phyloP scores from a whole-genome alignment of 2,329 filamentous ascomycete species.

The Lachnellula cervina region DNA sequence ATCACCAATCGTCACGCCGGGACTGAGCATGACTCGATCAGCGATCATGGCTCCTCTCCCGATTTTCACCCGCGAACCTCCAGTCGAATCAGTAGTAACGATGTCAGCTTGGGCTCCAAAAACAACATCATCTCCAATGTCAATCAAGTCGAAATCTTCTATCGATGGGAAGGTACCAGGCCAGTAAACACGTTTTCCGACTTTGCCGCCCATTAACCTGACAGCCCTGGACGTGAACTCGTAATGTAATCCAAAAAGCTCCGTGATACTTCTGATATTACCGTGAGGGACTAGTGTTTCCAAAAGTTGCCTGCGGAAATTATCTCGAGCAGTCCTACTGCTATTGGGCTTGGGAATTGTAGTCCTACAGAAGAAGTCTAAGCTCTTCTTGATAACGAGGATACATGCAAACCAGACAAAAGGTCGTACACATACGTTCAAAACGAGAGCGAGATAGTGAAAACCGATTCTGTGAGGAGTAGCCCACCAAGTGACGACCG shows the following conservation, averaged over 20 bases:
- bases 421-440: slow-evolving; percentile 27
- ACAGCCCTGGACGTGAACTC: slow-evolving; percentile 48
- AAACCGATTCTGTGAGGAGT: slow-evolving; percentile 41
- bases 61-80: slow-evolving; percentile 45
- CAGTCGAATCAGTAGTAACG: slow-evolving; percentile 47
- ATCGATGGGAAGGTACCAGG: slow-evolving; percentile 50
- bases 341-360: slow-evolving; percentile 30
- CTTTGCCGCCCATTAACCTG: slow-evolving; percentile 46
- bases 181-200: slow-evolving; percentile 53
- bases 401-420: slow-evolving; percentile 24
- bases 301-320: slow-evolving; percentile 42
- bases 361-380: slow-evolving; percentile 40
- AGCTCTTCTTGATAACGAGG: slow-evolving; percentile 36
- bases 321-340: slow-evolving; percentile 34
- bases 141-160: slow-evolving; percentile 49
- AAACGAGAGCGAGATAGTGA: slow-evolving; percentile 45
- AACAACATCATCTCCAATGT: slow-evolving; percentile 55
- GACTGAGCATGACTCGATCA: slow-evolving; percentile 48
- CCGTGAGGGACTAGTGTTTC: slow-evolving; percentile 40
- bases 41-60: slow-evolving; percentile 50
- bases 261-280: slow-evolving; percentile 43
- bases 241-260: slow-evolving; percentile 51
- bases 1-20: slow-evolving; percentile 46
- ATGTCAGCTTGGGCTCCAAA: slow-evolving; percentile 52
- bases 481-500: slow-evolving; percentile 47